Evolutionary conservation across 495 filamentous ascomycete genomes (phyloP).

Genomic region (Penicillium flavigenum): DNA sequence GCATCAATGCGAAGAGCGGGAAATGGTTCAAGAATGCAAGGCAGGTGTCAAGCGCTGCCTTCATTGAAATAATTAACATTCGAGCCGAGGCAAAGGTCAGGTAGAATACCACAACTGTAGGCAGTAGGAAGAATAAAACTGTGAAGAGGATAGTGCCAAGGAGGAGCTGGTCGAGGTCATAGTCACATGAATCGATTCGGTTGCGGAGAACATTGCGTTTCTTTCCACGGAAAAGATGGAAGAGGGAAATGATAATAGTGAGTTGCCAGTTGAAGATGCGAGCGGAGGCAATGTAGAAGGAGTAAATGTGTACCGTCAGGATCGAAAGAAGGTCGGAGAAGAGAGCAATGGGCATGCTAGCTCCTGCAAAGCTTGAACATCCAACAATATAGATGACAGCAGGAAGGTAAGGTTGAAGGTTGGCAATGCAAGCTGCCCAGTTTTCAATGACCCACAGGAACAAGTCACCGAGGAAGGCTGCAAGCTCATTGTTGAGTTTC

Average conservation of each 20-base stretch:
- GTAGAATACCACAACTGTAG: conserved; percentile 95
- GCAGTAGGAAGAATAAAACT: conserved; percentile 89
- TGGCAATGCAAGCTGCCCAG: conserved; percentile 82
- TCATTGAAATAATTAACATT: conserved; percentile 91
- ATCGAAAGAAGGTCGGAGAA: conserved; percentile 93
- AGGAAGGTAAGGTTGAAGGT: conserved; percentile 76
- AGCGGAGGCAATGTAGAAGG: conserved; percentile 94
- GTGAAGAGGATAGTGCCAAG: conserved; percentile 97
- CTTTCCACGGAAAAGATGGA: conserved; percentile 96
- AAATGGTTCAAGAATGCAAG: conserved; percentile 97
- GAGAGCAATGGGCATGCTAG: conserved; percentile 93
- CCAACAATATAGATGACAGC: conserved; percentile 90
- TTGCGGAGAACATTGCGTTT: conserved; percentile 97
- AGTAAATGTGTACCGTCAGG: conserved; percentile 93
- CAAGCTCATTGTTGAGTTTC: conserved; percentile 95
- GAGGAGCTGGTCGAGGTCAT: conserved; percentile 95
- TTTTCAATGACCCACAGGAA: conserved; percentile 99
- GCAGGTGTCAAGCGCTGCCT: conserved; percentile 83
- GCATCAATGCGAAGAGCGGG: conserved; percentile 94
- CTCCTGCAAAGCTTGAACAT: conserved; percentile 90
- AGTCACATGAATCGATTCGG: conserved; percentile 97
- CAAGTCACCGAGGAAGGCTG: conserved; percentile 86
- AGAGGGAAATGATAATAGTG: conserved; percentile 91
- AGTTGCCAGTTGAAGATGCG: conserved; percentile 98
- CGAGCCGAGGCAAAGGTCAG: conserved; percentile 91